Percentiles rank a stretch among this genome's conserved stretches.
Conservation (phyloP, 2,329 filamentous ascomycete genomes). For the Aspergillus fumigatus region DNA sequence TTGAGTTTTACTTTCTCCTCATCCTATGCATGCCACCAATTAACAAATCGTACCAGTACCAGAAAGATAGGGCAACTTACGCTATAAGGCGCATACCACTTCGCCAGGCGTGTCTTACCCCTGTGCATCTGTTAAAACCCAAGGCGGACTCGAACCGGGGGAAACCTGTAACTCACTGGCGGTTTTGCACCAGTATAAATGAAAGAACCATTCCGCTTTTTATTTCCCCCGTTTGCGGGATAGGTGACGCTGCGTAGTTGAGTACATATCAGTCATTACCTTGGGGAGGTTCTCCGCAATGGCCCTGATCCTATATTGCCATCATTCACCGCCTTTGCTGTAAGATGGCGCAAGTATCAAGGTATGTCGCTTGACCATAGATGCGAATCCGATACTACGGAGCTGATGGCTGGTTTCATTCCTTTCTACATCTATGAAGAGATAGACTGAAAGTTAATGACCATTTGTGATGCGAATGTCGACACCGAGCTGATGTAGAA, state of each 20-base stretch:
- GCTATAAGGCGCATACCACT: constrained; percentile 98
- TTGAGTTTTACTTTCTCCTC: constrained; percentile 99
- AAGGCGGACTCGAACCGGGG: neutral
- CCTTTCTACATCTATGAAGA: neutral
- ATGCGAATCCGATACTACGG: neutral
- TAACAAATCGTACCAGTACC: neutral
- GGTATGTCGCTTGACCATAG: neutral
- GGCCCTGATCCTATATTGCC: constrained; percentile 27
- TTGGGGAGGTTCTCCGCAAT: constrained; percentile 20
- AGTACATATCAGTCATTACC: constrained; percentile 6
- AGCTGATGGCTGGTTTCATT: neutral
- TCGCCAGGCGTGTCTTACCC: constrained; percentile 96
- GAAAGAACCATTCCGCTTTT: constrained; percentile 59
- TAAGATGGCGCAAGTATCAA: neutral
- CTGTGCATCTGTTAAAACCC: constrained; percentile 46
- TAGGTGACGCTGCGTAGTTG: constrained; percentile 15
- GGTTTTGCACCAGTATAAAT: constrained; percentile 85
- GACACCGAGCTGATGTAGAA: neutral
- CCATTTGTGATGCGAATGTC: neutral
- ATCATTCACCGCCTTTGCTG: constrained; percentile 17
- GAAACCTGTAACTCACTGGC: constrained; percentile 57
- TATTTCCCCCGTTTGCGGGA: constrained; percentile 5
- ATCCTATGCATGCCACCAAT: constrained; percentile 51
- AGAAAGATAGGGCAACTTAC: constrained; percentile 37
- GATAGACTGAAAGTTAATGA: neutral